Base-by-base conservation (phyloP, 495 filamentous ascomycete genomes). In the Aspergillus sclerotioniger region DNA sequence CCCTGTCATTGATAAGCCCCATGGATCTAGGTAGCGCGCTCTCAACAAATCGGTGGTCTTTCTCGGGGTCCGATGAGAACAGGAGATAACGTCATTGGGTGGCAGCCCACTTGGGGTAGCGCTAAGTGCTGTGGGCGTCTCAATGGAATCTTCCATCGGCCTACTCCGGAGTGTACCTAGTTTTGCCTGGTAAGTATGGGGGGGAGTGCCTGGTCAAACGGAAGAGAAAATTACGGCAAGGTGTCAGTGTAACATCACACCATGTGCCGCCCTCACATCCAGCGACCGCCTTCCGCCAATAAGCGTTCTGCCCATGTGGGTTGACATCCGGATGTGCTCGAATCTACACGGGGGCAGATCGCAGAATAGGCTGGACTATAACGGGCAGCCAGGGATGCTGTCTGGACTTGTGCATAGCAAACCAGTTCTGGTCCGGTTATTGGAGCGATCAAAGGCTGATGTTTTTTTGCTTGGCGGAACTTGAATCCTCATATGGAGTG, bases 211-310 rank as follows among this genome's bases (percentile, higher is more conserved):
- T 35, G 33, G 13, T 35, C 33, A 35, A 35, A 2, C 33, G 9
- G 33, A 10, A 35, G 33, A 35, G 33, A 35, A 35, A 13, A 10
- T 35, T 35, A 35, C 33, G 1, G 33, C 9, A 9, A 3, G 33
- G 33, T 35, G 33, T 35, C 37, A 15, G 37, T 41, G 37, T 41
- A 41, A 41, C 37, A 41, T 51, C 49, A 51, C 28, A 35, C 49
- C 49, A 51, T 51, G 29, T 19, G 28, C 33, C 33, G 29, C 49
- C 49, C 49, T 51, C 49, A 51, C 49, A 37, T 35, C 28, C 17
- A 20, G 17, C 49, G n/a, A 51, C 37, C 37, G n/a, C 13, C 37
- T 41, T 12, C 37, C 37, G 33, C 49, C 28, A 51, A 51, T 35
- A 19, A 35, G 49, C 21, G 33, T 17, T 29, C 5, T 32, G 13